Percentiles rank a stretch among this genome's conserved stretches.
These are phyloP conservation scores for Fomitopsis betulina DNA, from an alignment of 1,284 basidiomycete genomes.

Conservation along the genomic window DNA sequence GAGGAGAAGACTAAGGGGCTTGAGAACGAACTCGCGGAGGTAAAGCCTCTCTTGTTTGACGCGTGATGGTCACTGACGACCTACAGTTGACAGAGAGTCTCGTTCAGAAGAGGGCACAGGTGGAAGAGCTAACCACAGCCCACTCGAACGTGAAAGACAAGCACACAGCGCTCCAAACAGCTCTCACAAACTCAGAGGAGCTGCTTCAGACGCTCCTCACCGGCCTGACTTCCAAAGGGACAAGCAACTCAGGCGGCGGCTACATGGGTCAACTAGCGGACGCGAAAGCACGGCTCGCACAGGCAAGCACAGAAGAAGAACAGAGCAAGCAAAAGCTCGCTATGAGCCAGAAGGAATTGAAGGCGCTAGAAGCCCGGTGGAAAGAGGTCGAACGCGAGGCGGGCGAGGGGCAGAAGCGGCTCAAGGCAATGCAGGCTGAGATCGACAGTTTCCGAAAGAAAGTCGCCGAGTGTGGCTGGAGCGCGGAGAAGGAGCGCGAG, in stretches of 20 bases:
- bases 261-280: constrained; percentile 96
- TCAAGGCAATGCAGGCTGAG: constrained; percentile 58
- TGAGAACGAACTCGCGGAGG: constrained; percentile 56
- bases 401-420: constrained; percentile 67
- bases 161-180: constrained; percentile 60
- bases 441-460: constrained; percentile 54
- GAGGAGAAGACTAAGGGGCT: constrained; percentile 56
- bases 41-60: constrained; percentile 24
- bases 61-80: neutral
- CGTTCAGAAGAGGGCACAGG: constrained; percentile 53
- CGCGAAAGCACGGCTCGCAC: constrained; percentile 74
- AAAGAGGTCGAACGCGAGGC: constrained; percentile 86
- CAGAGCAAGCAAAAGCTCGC: constrained; percentile 77
- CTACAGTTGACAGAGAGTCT: constrained; percentile 53
- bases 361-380: constrained; percentile 73
- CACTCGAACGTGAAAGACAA: constrained; percentile 73
- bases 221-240: constrained; percentile 71
- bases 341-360: constrained; percentile 81
- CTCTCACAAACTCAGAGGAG: constrained; percentile 79
- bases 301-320: constrained; percentile 82
- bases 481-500: constrained; percentile 68
- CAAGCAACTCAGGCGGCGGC: constrained; percentile 75
- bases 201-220: constrained; percentile 95
- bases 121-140: constrained; percentile 53
- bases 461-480: constrained; percentile 74